phyloP scores from a whole-genome alignment of 805 yeast species.

The Wickerhamiella lipophila region DNA sequence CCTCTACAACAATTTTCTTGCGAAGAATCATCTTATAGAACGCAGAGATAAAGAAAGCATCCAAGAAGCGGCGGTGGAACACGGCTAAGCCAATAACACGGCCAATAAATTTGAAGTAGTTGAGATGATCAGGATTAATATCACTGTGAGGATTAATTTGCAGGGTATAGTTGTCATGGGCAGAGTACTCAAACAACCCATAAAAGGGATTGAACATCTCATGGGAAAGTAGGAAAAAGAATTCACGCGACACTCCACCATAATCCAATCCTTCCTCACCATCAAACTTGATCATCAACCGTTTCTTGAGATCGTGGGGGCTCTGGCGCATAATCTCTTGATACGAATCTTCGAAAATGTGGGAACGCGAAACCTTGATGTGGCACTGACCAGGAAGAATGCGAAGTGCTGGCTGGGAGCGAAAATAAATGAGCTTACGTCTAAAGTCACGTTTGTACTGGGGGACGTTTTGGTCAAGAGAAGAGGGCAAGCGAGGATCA shows the following conservation, averaged over 20 bases:
- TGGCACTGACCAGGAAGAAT: slow-evolving; percentile 98
- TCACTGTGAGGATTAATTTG: slow-evolving; percentile 97
- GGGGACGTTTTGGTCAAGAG: slow-evolving; percentile 95
- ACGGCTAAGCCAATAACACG: slow-evolving; percentile 97
- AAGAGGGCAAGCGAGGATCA: slow-evolving; percentile 95
- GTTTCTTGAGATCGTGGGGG: slow-evolving; percentile 93
- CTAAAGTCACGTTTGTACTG: slow-evolving; percentile 98
- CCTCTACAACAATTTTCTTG: slow-evolving; percentile 88
- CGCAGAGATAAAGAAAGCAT: slow-evolving; percentile 97
- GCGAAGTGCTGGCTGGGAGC: slow-evolving; percentile 96
- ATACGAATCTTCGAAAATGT: slow-evolving; percentile 92
- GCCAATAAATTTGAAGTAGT: slow-evolving; percentile 95
- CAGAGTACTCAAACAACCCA: slow-evolving; percentile 92
- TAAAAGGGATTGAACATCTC: slow-evolving; percentile 98
- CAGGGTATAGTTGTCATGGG: slow-evolving; percentile 93
- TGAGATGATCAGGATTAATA: slow-evolving; percentile 94
- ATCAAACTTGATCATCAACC: slow-evolving; percentile 95
- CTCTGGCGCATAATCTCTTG: slow-evolving; percentile 98
- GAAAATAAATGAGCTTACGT: slow-evolving; percentile 90
- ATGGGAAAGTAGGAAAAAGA: slow-evolving; percentile 89
- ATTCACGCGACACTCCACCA: slow-evolving; percentile 98
- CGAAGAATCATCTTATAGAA: slow-evolving; percentile 94
- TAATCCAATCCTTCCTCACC: slow-evolving; percentile 99
- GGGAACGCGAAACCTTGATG: slow-evolving; percentile 92
- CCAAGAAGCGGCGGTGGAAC: slow-evolving; percentile 94